Conservation (phyloP, 2,329 filamentous ascomycete genomes). For the Colletotrichum acutatum region DNA sequence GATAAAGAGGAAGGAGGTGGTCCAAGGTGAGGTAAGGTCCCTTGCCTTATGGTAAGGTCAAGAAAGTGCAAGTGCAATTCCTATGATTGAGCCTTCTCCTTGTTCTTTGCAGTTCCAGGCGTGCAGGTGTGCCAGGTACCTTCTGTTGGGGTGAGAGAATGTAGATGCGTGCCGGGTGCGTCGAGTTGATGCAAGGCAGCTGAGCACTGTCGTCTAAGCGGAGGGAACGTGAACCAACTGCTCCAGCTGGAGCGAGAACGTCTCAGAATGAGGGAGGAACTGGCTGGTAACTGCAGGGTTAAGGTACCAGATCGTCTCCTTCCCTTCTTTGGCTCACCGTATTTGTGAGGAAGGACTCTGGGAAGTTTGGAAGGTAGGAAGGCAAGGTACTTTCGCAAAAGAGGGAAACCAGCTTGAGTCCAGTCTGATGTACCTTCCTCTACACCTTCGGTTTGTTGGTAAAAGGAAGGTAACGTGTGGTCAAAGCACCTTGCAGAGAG, state of each 20-base stretch:
- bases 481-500: neutral
- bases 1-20: neutral
- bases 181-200: conserved; percentile 17
- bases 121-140: too few species aligned
- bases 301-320: neutral
- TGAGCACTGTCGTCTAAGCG: conserved; percentile 12
- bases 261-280: neutral
- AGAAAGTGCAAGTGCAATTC: neutral
- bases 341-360: neutral
- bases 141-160: neutral
- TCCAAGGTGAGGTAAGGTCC: neutral
- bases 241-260: neutral
- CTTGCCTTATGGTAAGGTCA: too few species aligned
- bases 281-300: neutral
- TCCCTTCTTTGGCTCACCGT: neutral
- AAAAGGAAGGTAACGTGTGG: neutral
- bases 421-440: neutral
- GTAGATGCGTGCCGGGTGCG: neutral
- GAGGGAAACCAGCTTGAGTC: neutral
- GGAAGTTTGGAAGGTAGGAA: too few species aligned
- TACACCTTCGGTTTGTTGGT: neutral
- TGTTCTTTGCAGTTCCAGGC: neutral
- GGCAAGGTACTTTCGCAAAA: neutral
- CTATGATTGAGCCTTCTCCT: neutral
- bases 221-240: conserved; percentile 27